Base-by-base conservation (phyloP, 768 basidiomycete genomes). In the Kwoniella sp. region DNA sequence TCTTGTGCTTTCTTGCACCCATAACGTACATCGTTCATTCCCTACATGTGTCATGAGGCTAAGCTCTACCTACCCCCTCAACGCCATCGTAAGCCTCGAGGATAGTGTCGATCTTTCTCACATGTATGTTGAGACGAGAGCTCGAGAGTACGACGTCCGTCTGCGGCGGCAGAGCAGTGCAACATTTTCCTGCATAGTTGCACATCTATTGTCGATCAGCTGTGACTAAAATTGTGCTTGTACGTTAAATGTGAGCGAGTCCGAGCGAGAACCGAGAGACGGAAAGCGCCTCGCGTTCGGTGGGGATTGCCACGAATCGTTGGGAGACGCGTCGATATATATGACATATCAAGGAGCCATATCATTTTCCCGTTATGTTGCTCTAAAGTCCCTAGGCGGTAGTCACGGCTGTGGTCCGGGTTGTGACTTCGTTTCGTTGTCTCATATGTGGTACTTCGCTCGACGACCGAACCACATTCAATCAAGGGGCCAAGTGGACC, bases 31-130 rank as follows among this genome's bases (percentile, higher is more conserved):
- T 44, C 40, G 3, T 44, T 15, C 40, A 44, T 13, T 33, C 33
- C 33, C 13, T 44, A 19, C 40, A 44, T 44, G 40, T 44, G 8
- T 44, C 17, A 19, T 6, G 33, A 6, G 33, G 33, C 33, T 6
- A 33, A 33, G 13, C 40, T 3, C 40, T 10, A 3, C 8, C 40
- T 10, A 10, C 33, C 13, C 17, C 33, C 13, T 44, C 10, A 44
- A 19, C 40, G 10, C 40, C 17, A 44, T 3, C 17, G 3, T 3
- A 44, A 44, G 40, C 40, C 8, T 44, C 40, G 10, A n/a, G n/a
- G n/a, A 10, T 44, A 44, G 40, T 44, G 40, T 44, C 40, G 40
- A 44, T 44, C 40, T 19, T 44, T 44, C 40, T 44, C 40, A 44
- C 40, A 19, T 44, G 17, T 15, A 19, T 44, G 17, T 15, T 15